Conservation (phyloP, 495 filamentous ascomycete species). For the Hyaloscypha variabilis region DNA sequence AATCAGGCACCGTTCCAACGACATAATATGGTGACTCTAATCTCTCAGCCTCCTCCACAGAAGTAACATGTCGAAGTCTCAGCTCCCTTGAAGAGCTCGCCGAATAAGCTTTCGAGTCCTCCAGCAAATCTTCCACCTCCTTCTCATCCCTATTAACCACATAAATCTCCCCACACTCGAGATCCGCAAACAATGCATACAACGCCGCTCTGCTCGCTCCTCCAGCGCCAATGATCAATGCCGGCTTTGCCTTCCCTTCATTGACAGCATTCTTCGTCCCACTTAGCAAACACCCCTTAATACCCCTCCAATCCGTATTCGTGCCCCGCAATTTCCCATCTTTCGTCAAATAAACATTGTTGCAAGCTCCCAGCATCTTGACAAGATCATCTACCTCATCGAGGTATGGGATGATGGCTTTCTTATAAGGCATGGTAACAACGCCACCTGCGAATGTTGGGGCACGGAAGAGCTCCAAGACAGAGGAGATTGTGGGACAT, state of each 20-base stretch:
- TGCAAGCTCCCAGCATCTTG: constrained; percentile 43
- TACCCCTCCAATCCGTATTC: constrained; percentile 52
- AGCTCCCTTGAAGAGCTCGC: constrained; percentile 4
- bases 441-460: constrained; percentile 43
- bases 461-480: constrained; percentile 36
- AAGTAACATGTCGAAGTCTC: constrained; percentile 46
- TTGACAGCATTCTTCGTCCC: constrained; percentile 9
- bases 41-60: constrained; percentile 52
- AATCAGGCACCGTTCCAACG: constrained; percentile 71
- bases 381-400: constrained; percentile 39
- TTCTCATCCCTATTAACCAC: constrained; percentile 15
- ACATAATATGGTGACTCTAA: constrained; percentile 61
- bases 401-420: constrained; percentile 41
- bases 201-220: constrained; percentile 78
- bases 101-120: constrained; percentile 26
- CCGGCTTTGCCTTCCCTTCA: constrained; percentile 15
- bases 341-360: constrained; percentile 40
- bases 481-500: constrained; percentile 37
- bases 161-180: constrained; percentile 17
- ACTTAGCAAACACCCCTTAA: constrained; percentile 33
- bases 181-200: constrained; percentile 57
- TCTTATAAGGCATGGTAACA: constrained; percentile 55
- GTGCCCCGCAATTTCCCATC: constrained; percentile 38
- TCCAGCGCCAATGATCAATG: constrained; percentile 64
- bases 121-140: constrained; percentile 21